These are phyloP conservation scores for Paspalum notatum DNA, from an alignment of 176 grass and related monocot species.

Conservation along the genomic window DNA sequence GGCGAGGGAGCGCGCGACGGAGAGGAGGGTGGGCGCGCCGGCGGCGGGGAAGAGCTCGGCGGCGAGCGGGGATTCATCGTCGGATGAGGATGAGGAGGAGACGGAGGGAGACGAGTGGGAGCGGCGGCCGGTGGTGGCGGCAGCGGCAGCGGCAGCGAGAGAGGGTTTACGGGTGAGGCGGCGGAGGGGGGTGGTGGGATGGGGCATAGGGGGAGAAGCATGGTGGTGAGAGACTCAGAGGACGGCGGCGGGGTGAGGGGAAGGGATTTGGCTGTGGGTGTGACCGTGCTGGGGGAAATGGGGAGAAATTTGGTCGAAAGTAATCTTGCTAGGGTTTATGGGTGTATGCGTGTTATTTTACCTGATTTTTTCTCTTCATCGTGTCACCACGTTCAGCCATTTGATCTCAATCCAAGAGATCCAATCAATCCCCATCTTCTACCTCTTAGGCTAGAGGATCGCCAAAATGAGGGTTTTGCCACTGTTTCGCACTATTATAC, in stretches of 20 bases:
- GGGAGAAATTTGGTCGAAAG: neutral
- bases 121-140: slow-evolving; percentile 11
- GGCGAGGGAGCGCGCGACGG: slow-evolving; percentile 54
- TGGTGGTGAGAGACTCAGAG: slow-evolving; percentile 34
- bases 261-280: too few relatives aligned
- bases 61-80: slow-evolving; percentile 47
- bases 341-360: too few relatives aligned
- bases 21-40: slow-evolving; percentile 59
- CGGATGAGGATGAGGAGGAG: slow-evolving; percentile 29
- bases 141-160: neutral
- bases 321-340: too few relatives aligned
- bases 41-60: slow-evolving; percentile 57
- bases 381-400: too few relatives aligned
- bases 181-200: slow-evolving; percentile 39
- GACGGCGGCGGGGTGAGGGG: slow-evolving; percentile 20
- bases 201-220: slow-evolving; percentile 57
- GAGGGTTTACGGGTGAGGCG: neutral
- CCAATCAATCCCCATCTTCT: too few relatives aligned
- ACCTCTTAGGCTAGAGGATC: too few relatives aligned
- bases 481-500: too few relatives aligned
- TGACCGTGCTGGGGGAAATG: too few relatives aligned
- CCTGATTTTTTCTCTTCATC: too few relatives aligned
- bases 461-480: too few relatives aligned
- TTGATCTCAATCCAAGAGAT: too few relatives aligned
- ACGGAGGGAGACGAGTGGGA: neutral